Evolutionary conservation across 2,329 filamentous ascomycete genomes (phyloP), one percentile per base, ranked within the genome.

Genomic region (Neofusicoccum sp.): DNA sequence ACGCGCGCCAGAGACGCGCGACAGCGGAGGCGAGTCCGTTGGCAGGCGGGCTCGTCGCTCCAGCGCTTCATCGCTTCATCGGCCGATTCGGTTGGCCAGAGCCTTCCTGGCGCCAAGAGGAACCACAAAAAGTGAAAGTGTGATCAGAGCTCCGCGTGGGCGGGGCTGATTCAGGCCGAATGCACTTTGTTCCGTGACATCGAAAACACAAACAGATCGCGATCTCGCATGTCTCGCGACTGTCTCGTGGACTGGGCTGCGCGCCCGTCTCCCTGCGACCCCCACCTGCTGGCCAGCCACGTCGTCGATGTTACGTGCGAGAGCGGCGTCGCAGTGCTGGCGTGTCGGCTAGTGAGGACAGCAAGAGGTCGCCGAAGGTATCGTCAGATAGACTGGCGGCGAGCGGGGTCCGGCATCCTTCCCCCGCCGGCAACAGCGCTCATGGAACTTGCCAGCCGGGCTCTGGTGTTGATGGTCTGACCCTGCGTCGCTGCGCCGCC

Each of bases 321-420:
- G 20, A 12, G 24, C 28, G 51, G 28, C 20, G 20, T 20, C 20
- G 20, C 20, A 20, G 20, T 20, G 20, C 20, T 20, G 20, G 20
- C 38, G 51, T 31, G 38, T 44, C 34, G 48, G 48, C 48, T 53
- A 40, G 33, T 54, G 49, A 41, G 49, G 12, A 36, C 41, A 56
- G 51, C 51, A 56, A 44, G 26, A 33, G 51, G 36, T 41, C 8
- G 33, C 4, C 48, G 28, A 33, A 20, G 20, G 20, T 20, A 16
- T 36, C 14, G 30, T 20, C 47, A 16, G 30, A 34, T 12, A n/a
- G 33, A 38, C 2, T 31, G 24, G 20, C 28, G 47, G 6, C 12
- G 47, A 16, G 51, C 38, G 51, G 26, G 26, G 36, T 4, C 51
- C 26, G 16, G n/a, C n/a, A 9, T 38, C 14, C 33, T 53, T 56